Evolutionary conservation across 352 stramenopile species (phyloP), one percentile per base, ranked within the genome.

Genomic region (Pythium inflatum): DNA sequence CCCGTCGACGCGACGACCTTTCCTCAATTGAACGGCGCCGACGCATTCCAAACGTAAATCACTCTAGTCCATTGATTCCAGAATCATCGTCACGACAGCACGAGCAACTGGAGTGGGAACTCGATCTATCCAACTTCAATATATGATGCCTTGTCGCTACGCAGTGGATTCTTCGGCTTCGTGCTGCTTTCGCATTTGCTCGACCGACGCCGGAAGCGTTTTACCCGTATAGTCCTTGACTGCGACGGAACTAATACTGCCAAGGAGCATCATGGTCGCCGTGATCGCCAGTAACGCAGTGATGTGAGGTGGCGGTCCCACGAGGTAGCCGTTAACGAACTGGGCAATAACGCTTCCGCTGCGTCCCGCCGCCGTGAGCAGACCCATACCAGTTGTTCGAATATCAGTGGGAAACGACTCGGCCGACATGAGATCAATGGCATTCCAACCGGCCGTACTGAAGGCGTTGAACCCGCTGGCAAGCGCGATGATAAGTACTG

Each of bases 381-480:
- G 67, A 0, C 91, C 91, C 88, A 98, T 97, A 0, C 90, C 94
- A 12, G 90, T 97, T 34, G 88, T 96, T 69, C 94, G 82, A 13
- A 98, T 83, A 22, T 87, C 70, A 0, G 92, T 97, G 18, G 94
- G 94, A 72, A 97, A 98, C 0, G 93, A 90, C 69, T 98, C 91
- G 38, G 87, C 79, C 24, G 89, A 95, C 78, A 98, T 87, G 40
- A 95, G 82, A 68, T 97, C 94, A 55, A 93, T 94, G 1, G 91
- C 82, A 71, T 98, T 98, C 94, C 94, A 98, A 9, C 85, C 86
- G 0, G 85, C 79, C 27, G 93, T 96, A n/a, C 82, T 94, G 66
- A 96, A 96, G 20, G 89, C 90, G 71, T 98, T 97, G 83, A 98
- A 98, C 18, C 84, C 70, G 66, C 90, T 97, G 14, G 92, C 88